These are phyloP conservation scores for Neurospora sp. DNA, from an alignment of 495 filamentous ascomycete species.

Conservation along the genomic window DNA sequence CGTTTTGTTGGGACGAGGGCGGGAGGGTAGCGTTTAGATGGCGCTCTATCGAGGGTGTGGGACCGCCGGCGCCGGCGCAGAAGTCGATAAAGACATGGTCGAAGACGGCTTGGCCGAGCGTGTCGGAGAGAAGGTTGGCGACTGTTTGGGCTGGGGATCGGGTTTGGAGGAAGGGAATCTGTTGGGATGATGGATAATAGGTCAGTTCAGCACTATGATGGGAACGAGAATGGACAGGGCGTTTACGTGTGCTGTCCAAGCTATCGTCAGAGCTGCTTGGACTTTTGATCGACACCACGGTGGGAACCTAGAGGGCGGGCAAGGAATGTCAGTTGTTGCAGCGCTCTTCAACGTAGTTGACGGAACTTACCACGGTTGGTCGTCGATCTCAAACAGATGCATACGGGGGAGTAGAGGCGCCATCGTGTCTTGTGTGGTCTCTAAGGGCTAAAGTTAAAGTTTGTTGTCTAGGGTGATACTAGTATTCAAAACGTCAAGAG, in stretches of 20 bases:
- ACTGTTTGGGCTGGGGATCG: slow-evolving; percentile 36
- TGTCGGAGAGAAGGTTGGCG: slow-evolving; percentile 35
- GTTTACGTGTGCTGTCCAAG: slow-evolving; percentile 33
- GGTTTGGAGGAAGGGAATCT: slow-evolving; percentile 35
- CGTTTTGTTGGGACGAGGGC: slow-evolving; percentile 5
- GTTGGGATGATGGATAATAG: not conserved
- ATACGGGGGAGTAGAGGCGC: slow-evolving; percentile 40
- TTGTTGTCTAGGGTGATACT: not conserved
- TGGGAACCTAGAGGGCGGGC: slow-evolving; percentile 35
- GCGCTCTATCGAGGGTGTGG: slow-evolving; percentile 52
- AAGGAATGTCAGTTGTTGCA: not conserved
- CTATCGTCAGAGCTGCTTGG: slow-evolving; percentile 40
- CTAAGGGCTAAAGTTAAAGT: too few relatives aligned
- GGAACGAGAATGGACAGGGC: not conserved
- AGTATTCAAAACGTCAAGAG: not conserved
- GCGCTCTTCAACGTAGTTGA: not conserved
- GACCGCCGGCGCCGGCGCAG: slow-evolving; percentile 63
- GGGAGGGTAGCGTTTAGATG: slow-evolving; percentile 39
- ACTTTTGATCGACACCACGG: slow-evolving; percentile 39
- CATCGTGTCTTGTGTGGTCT: slow-evolving; percentile 22
- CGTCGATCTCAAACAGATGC: slow-evolving; percentile 47
- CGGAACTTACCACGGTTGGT: slow-evolving; percentile 38
- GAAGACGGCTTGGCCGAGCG: slow-evolving; percentile 28
- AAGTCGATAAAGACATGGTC: slow-evolving; percentile 57
- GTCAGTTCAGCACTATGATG: not conserved